Percentiles rank a stretch among this genome's conserved stretches.
Evolutionary conservation across 2,329 filamentous ascomycete genomes (phyloP).

Genomic region (Beauveria sp.): DNA sequence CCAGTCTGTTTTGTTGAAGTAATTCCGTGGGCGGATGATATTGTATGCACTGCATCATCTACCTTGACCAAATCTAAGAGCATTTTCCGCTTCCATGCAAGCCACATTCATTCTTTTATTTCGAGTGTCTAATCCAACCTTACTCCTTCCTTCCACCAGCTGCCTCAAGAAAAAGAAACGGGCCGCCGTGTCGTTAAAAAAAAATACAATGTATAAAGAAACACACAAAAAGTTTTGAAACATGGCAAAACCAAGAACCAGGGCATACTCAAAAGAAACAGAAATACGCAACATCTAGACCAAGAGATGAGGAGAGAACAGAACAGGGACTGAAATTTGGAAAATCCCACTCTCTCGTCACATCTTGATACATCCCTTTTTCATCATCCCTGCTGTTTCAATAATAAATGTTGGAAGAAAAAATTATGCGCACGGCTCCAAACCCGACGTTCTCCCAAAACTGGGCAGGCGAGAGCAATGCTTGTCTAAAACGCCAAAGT

Average conservation of each 20-base stretch:
- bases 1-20: not conserved
- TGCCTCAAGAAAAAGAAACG: not conserved
- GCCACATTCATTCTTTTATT: not conserved
- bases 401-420: not conserved
- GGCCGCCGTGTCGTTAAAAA: not conserved
- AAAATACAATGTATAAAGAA: constrained; percentile 6
- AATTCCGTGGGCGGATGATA: not conserved
- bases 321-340: not conserved
- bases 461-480: not conserved
- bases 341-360: not conserved
- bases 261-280: not conserved
- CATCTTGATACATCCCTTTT: not conserved
- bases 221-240: not conserved
- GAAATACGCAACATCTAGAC: not conserved
- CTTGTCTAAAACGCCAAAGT: constrained; percentile 4
- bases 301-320: not conserved
- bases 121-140: constrained; percentile 8
- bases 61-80: too few species aligned
- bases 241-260: not conserved
- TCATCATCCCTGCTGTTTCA: not conserved
- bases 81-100: too few species aligned
- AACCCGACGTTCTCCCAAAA: not conserved
- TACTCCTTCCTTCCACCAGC: constrained; percentile 1
- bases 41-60: not conserved
- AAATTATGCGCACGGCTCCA: not conserved